phyloP scores from a whole-genome alignment of 306 rosid genomes.

The Hylodesmum podocarpum region DNA sequence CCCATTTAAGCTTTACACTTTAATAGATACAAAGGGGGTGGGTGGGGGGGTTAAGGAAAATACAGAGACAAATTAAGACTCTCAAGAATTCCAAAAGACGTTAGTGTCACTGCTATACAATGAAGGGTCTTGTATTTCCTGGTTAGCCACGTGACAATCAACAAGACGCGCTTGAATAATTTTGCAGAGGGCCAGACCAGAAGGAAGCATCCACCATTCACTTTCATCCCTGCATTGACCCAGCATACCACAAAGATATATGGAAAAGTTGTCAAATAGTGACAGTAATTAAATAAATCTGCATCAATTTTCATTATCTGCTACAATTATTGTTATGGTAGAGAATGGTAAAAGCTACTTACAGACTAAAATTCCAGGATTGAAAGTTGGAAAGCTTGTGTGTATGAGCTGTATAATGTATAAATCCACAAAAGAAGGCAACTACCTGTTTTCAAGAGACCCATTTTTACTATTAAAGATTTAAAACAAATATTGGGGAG shows the following conservation, averaged over 20 bases:
- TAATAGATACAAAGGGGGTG: not conserved
- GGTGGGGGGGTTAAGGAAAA: too few relatives aligned
- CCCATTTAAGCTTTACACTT: slow-evolving; percentile 36
- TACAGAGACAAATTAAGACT: not conserved
- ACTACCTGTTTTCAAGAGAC: slow-evolving; percentile 54
- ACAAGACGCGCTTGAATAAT: slow-evolving; percentile 80
- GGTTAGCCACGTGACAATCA: slow-evolving; percentile 87
- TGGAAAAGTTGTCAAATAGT: slow-evolving; percentile 12
- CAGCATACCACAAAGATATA: not conserved
- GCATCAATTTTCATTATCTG: slow-evolving; percentile 20
- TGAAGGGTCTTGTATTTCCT: slow-evolving; percentile 87
- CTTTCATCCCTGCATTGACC: slow-evolving; percentile 84
- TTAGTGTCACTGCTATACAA: slow-evolving; percentile 80
- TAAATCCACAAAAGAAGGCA: slow-evolving; percentile 81
- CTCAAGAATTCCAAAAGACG: slow-evolving; percentile 80
- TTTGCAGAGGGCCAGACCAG: slow-evolving; percentile 74
- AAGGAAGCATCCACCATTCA: slow-evolving; percentile 99
- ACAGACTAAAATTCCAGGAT: slow-evolving; percentile 93
- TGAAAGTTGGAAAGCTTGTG: slow-evolving; percentile 62
- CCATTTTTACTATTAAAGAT: slow-evolving; percentile 1
- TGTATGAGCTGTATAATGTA: slow-evolving; percentile 66
- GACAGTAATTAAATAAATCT: not conserved
- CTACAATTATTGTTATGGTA: not conserved
- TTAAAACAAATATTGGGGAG: slow-evolving; percentile 17
- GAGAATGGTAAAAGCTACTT: slow-evolving; percentile 33